Evolutionary conservation across 2,329 filamentous ascomycete genomes (phyloP).

Genomic region (Calonectria montana): DNA sequence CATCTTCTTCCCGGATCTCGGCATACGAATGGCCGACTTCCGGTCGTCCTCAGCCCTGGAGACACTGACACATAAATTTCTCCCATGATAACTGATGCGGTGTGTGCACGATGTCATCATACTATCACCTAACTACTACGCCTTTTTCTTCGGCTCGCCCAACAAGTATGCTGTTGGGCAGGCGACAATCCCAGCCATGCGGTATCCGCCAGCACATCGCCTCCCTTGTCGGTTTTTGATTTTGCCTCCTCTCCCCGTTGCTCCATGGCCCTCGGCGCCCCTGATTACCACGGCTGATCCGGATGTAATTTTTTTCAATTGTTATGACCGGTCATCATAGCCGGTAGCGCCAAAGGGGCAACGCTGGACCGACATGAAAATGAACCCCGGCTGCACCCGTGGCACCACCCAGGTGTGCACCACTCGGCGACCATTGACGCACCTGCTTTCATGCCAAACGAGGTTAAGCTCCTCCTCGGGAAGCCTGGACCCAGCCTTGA

Average conservation of each 20-base stretch:
- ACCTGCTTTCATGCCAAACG: neutral
- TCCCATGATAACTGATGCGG: conserved; percentile 17
- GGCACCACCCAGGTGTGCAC: neutral
- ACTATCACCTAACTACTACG: conserved; percentile 1
- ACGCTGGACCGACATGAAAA: conserved; percentile 2
- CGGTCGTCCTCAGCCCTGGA: conserved; percentile 1
- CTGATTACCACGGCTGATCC: neutral
- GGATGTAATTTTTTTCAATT: conserved; percentile 5
- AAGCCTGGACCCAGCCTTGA: neutral
- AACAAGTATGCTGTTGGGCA: neutral
- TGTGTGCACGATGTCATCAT: conserved; percentile 13
- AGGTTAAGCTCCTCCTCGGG: neutral
- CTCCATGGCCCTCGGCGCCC: conserved; percentile 5
- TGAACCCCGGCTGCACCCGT: conserved; percentile 3
- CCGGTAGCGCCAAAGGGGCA: neutral
- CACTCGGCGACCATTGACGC: neutral
- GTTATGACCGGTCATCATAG: neutral
- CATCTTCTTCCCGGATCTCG: conserved; percentile 21
- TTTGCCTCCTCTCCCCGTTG: conserved; percentile 17
- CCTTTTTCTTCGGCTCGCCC: neutral
- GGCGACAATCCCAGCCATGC: conserved; percentile 8
- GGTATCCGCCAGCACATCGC: conserved; percentile 5
- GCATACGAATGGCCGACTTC: conserved; percentile 26
- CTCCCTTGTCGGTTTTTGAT: conserved; percentile 20
- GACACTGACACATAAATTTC: conserved; percentile 17